These are phyloP conservation scores for Solioccasus polychromus DNA, from an alignment of 768 basidiomycete species.

Conservation along the genomic window DNA sequence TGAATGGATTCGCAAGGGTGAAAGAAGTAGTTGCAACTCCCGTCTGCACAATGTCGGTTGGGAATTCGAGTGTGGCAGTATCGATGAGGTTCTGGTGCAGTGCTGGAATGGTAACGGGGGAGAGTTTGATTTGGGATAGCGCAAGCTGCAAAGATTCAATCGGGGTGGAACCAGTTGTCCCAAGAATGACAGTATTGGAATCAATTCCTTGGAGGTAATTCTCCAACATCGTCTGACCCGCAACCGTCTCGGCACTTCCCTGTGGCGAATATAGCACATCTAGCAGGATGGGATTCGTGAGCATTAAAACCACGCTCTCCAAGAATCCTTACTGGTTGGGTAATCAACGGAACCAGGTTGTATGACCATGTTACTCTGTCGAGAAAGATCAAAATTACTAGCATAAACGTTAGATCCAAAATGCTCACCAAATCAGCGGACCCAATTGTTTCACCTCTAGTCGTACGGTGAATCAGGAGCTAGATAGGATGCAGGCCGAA, in stretches of 20 bases:
- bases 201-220: conserved; percentile 67
- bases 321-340: conserved; percentile 42
- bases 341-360: conserved; percentile 56
- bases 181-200: conserved; percentile 53
- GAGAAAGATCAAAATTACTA: conserved; percentile 1
- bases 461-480: conserved; percentile 1
- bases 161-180: conserved; percentile 52
- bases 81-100: conserved; percentile 60
- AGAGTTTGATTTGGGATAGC: conserved; percentile 56
- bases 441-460: conserved; percentile 52
- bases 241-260: conserved; percentile 43
- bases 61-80: conserved; percentile 56
- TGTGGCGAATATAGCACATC: conserved; percentile 64
- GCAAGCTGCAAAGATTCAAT: conserved; percentile 61
- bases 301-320: not conserved
- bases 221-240: conserved; percentile 57
- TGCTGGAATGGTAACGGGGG: conserved; percentile 63
- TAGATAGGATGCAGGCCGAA: not conserved
- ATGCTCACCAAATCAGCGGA: conserved; percentile 51
- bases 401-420: not conserved
- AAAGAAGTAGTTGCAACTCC: conserved; percentile 59
- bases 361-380: conserved; percentile 53
- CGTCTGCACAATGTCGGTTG: conserved; percentile 56
- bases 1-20: conserved; percentile 65
- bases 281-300: conserved; percentile 16